Evolutionary conservation across 495 filamentous ascomycete genomes (phyloP).

Genomic region (Aspergillus carlsbadensis): DNA sequence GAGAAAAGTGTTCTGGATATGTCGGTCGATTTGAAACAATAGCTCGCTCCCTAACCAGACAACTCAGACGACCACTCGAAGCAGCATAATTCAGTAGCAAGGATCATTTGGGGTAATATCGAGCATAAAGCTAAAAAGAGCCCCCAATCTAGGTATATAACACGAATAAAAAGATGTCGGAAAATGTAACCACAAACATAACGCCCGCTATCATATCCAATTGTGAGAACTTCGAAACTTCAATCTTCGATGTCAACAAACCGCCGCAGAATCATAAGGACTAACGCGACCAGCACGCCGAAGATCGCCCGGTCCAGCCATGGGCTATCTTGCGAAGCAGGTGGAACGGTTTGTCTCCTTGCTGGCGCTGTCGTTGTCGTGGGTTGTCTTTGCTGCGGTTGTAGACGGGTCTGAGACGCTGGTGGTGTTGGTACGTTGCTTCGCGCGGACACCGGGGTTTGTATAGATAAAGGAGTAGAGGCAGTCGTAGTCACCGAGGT

Average conservation of each 20-base stretch:
- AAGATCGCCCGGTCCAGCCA: conserved; percentile 60
- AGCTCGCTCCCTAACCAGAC: too few relatives aligned
- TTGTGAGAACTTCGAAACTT: background rate
- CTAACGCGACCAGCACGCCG: conserved; percentile 47
- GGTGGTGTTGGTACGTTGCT: background rate
- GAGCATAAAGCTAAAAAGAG: too few relatives aligned
- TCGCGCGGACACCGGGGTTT: background rate
- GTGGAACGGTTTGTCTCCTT: background rate
- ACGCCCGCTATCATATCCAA: background rate
- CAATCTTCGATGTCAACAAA: conserved; percentile 29
- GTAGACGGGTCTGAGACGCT: background rate
- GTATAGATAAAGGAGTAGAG: background rate
- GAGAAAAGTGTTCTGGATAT: too few relatives aligned
- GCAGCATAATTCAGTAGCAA: too few relatives aligned
- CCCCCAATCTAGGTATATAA: too few relatives aligned
- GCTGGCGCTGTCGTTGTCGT: background rate
- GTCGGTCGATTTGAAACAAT: too few relatives aligned
- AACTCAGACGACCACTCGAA: too few relatives aligned
- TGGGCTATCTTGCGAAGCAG: conserved; percentile 32
- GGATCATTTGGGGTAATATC: too few relatives aligned
- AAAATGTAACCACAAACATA: background rate
- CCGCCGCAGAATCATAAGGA: conserved; percentile 46
- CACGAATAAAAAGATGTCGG: background rate
- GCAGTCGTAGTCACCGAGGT: conserved; percentile 7
- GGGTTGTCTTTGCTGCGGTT: background rate